A percentile compares a stretch with the other conserved stretches of the same genome.
These are phyloP conservation scores for Niebla homalea DNA, from an alignment of 495 filamentous ascomycete genomes.

Conservation along the genomic window DNA sequence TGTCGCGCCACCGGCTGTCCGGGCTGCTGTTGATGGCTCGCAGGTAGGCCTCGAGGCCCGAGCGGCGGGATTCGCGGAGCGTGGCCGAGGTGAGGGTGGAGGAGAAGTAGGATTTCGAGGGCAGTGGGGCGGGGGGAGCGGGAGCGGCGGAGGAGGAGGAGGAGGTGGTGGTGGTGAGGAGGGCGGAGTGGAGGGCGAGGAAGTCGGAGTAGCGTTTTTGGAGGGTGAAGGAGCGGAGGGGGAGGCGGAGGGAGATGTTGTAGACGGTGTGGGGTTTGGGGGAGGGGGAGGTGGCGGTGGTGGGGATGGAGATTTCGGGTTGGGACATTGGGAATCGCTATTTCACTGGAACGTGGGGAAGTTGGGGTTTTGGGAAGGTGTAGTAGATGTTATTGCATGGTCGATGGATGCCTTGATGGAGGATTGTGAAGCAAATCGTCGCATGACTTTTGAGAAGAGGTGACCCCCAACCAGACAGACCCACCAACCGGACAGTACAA, in stretches of 20 bases:
- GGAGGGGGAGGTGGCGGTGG: constrained; percentile 43
- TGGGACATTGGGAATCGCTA: constrained; percentile 44
- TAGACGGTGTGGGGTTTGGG: constrained; percentile 79
- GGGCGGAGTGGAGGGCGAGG: constrained; percentile 53
- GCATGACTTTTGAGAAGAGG: too few species aligned
- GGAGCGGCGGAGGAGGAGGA: constrained; percentile 50
- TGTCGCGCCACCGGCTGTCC: constrained; percentile 77
- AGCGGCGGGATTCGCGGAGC: constrained; percentile 67
- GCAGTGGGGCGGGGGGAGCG: constrained; percentile 53
- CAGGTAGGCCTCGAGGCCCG: constrained; percentile 69
- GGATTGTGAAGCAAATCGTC: too few species aligned
- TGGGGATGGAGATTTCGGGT: constrained; percentile 71
- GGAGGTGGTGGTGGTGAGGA: constrained; percentile 45
- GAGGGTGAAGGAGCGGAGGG: constrained; percentile 74
- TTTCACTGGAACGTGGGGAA: too few species aligned
- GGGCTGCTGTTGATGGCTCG: constrained; percentile 60
- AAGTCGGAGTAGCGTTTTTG: constrained; percentile 96
- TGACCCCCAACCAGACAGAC: too few species aligned
- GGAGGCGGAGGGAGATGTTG: constrained; percentile 77
- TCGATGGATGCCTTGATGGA: too few species aligned
- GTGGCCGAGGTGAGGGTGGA: constrained; percentile 62
- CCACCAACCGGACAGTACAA: too few species aligned
- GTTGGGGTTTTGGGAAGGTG: too few species aligned
- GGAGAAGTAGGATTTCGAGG: constrained; percentile 74
- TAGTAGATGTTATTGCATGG: too few species aligned